These are phyloP conservation scores for Sclerospora graminicola DNA, from an alignment of 352 stramenopile genomes.

Conservation along the genomic window DNA sequence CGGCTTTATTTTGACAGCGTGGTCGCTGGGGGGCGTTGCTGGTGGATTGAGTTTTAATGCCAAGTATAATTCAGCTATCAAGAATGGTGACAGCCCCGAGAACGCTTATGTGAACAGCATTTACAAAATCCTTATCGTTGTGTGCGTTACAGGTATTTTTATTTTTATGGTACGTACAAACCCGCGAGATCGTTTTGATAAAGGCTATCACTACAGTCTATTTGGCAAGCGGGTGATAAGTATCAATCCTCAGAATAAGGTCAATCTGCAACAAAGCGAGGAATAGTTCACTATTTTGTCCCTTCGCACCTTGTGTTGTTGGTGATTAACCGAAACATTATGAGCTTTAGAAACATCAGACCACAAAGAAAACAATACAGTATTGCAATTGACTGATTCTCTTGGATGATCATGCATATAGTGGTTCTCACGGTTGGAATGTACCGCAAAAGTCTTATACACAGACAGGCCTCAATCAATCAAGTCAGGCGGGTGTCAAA, in stretches of 20 bases:
- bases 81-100: constrained; percentile 18
- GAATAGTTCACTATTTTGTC: no score
- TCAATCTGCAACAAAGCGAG: no score
- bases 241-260: constrained; percentile 40
- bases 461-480: no score
- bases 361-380: no score
- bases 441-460: no score
- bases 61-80: constrained; percentile 23
- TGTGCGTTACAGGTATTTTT: constrained; percentile 47
- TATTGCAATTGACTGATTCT: no score
- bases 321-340: no score
- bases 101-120: constrained; percentile 66
- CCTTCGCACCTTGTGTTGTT: no score
- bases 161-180: constrained; percentile 69
- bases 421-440: no score
- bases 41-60: constrained; percentile 66
- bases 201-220: constrained; percentile 59
- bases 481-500: no score
- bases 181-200: constrained; percentile 51
- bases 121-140: constrained; percentile 60
- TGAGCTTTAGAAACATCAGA: no score
- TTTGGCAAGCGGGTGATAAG: constrained; percentile 53
- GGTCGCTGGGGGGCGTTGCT: constrained; percentile 66
- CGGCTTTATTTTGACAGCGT: constrained; percentile 70
- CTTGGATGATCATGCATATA: no score